A percentile compares a stretch with the other conserved stretches of the same genome.
Evolutionary conservation across 306 rosid genomes (phyloP).

Genomic region (Cucurbita moschata): DNA sequence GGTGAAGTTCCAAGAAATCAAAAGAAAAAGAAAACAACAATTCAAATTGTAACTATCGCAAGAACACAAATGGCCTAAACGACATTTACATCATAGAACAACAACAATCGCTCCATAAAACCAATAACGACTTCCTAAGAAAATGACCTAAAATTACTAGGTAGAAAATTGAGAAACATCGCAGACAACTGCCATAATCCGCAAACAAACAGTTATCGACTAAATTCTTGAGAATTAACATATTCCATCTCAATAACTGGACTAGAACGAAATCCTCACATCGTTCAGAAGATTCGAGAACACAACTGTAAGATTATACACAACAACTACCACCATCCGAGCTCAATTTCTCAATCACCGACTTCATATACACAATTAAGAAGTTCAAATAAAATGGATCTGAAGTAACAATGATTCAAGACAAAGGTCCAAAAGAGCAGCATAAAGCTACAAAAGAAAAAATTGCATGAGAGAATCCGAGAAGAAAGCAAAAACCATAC

Average conservation of each 20-base stretch:
- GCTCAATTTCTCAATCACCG: neutral
- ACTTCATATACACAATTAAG: neutral
- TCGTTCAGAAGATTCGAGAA: neutral
- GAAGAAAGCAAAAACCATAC: conserved; percentile 11
- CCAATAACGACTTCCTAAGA: neutral
- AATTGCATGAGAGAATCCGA: no score
- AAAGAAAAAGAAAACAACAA: neutral
- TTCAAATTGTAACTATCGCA: neutral
- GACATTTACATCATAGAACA: neutral
- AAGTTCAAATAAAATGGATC: neutral
- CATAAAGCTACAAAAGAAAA: no score
- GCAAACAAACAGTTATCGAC: neutral
- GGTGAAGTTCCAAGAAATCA: neutral
- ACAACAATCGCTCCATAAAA: neutral
- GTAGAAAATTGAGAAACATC: neutral
- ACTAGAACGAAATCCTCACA: neutral
- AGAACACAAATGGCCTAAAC: neutral
- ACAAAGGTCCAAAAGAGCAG: neutral
- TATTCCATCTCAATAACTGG: neutral
- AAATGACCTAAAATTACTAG: neutral
- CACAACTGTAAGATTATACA: neutral
- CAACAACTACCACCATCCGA: neutral
- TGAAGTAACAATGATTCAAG: neutral
- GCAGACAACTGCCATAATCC: neutral
- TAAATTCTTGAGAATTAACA: neutral